Evolutionary conservation across 495 filamentous ascomycete species (phyloP), one percentile per base, ranked within the genome.

Genomic region (Xylaria scruposa): DNA sequence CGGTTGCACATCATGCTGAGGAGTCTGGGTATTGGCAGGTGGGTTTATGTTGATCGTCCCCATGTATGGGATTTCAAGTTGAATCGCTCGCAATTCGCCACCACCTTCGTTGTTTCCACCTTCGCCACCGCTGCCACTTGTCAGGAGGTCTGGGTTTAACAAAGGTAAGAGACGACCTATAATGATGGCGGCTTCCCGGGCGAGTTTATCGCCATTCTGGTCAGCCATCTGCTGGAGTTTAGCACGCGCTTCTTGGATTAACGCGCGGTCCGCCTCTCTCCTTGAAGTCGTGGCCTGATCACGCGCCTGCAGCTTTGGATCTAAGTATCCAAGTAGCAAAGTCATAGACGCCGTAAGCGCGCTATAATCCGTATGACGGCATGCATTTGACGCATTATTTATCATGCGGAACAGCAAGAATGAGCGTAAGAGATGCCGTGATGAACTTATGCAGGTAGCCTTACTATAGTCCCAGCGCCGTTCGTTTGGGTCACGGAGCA

Each of bases 391-490:
- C 2, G 76, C 73, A 60, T 77, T 80, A 62, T 73, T 78, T 9
- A 78, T 44, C 12, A 70, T 74, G 0, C 81, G 79, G 70, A 85
- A 83, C 21, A 78, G 58, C 53, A 85, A 72, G 70, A 83, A 85
- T 15, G 82, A 78, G 42, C 70, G 73, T 6, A 85, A 74, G 40
- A 87, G 78, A 67, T 82, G 79, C 17, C 85, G 76, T 24, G 81
- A 82, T 3, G 83, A 76, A 12, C 77, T 76, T 21, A 81, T 67
- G 61, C 84, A 87, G 13, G 78, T 79, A 21, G 78, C 77, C 72
- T 83, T 86, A 79, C 82, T 87, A 71, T 87, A 86, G 64, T 86
- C 85, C 75, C 82, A 83, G 2, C 76, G 79, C 19, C 75, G 74
- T 67, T 85, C 85, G 33, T 80, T 80, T 0, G 83, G 74, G 54